Evolutionary conservation across 306 rosid genomes (phyloP), one percentile per base, ranked within the genome.

Genomic region (Calophaca sinica): DNA sequence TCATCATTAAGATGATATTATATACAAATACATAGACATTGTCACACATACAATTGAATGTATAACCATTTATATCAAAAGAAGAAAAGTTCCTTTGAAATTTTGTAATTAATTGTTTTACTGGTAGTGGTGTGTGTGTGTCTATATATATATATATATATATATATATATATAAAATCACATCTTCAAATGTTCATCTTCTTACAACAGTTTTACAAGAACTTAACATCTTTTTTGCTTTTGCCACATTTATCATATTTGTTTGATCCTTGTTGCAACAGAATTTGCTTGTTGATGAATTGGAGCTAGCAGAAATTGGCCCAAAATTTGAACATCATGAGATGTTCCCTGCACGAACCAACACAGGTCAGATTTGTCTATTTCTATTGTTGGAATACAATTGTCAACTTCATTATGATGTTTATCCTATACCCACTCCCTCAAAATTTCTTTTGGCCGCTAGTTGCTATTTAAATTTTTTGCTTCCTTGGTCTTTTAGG

Each of bases 271-370:
- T 72, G 15, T 77, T 77, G 36, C 77, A 36, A 83, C 98, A 92
- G 98, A 84, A 85, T 62, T 79, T 96, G 84, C 42, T 74, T 84
- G 98, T 96, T 14, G 97, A 92, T 85, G 96, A 90, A 61, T 72
- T 96, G 80, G 85, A 87, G 12, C 86, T 96, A 48, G 89, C 96
- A 60, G 91, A 90, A 81, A 86, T 96, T 78, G 99, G 99, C 72
- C 98, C 96, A 49, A 89, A 85, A 50, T 96, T 96, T 81, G 99
- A 92, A 82, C 81, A 89, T 66, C 99, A 94, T 66, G 89, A 81
- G 81, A 60, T 89, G 92, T 96, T 96, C 77, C 99, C 97, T 2
- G 96, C 96, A 70, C 86, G 98, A 83, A 94, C 96, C 12, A 94
- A 92, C 83, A 90, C 99, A 81, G 99, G 99, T 90, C 63, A 51